These are phyloP conservation scores for Leishmania guyanensis DNA, from an alignment of 208 protist genomes.

Conservation along the genomic window DNA sequence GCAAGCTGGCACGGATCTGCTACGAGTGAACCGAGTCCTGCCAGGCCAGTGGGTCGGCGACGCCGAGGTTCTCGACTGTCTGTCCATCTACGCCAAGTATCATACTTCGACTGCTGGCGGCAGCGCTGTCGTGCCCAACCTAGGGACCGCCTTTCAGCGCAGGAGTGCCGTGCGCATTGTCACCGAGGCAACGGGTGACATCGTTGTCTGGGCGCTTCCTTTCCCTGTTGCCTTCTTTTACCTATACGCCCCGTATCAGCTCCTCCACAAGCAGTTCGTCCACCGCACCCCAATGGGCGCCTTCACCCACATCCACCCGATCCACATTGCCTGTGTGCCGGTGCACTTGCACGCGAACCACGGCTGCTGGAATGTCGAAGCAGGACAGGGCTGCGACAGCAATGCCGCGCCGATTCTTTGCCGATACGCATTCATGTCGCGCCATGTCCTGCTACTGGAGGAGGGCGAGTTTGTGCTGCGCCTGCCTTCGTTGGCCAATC, in stretches of 20 bases:
- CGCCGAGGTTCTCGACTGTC: constrained; percentile 36
- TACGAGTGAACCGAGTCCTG: constrained; percentile 13
- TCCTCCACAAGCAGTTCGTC: constrained; percentile 31
- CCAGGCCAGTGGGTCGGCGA: constrained; percentile 51
- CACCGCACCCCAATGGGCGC: constrained; percentile 34
- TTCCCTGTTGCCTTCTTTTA: constrained; percentile 47
- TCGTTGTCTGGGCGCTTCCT: constrained; percentile 44
- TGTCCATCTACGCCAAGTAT: constrained; percentile 16
- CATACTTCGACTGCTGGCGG: not conserved
- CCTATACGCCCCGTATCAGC: constrained; percentile 42
- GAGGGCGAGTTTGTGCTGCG: constrained; percentile 41
- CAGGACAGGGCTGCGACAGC: not conserved
- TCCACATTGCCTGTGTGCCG: constrained; percentile 23
- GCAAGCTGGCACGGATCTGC: not conserved
- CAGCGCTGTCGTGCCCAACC: not conserved
- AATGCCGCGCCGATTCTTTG: constrained; percentile 7
- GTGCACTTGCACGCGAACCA: constrained; percentile 15
- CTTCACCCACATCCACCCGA: constrained; percentile 27
- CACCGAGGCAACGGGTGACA: not conserved
- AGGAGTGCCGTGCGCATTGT: constrained; percentile 24
- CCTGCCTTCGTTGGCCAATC: not conserved
- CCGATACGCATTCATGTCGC: constrained; percentile 10
- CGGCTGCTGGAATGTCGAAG: not conserved
- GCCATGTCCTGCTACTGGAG: constrained; percentile 30
- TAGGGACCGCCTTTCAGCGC: constrained; percentile 2